Base-by-base conservation (phyloP, 129 eudicot species). In the Rutidosis leptorrhynchoides region DNA sequence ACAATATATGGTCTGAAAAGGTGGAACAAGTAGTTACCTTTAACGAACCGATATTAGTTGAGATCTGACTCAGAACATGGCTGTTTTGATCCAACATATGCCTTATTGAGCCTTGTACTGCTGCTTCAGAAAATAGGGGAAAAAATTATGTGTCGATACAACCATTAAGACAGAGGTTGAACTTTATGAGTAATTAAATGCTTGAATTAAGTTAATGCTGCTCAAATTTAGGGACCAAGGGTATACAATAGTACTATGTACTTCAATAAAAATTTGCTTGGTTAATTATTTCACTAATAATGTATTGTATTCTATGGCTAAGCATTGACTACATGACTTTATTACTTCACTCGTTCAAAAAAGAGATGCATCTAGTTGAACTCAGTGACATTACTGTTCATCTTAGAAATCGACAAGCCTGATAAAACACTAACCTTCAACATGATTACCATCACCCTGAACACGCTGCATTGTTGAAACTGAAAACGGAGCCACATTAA, bases 31-130 rank as follows among this genome's bases (percentile, higher is more conserved):
- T 45, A 56, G 68, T 65, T 62, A 81, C 97, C 95, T 84, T 84
- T 46, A 87, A 79, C 46, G 79, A 60, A 28, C 81, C 68, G 28
- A 90, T 73, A 78, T 90, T 90, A 68, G 75, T 65, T 63, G 88
- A 76, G 64, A 90, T 87, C 71, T 77, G 87, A 65, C 79, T 70
- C 65, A 90, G 80, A 75, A 83, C 82, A 69, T 83, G 92, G 48
- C 40, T 64, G 78, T 90, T 90, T 46, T 83, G 89, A 59, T 87
- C 92, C 81, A 90, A 64, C 26, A 82, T 77, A 73, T 80, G 86
- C 70, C 86, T 76, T 58, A 87, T 64, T 28, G 78, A 78, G 69
- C 87, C 85, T 65, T 65, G 75, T 72, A 85, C 65, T 20, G 82
- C 97, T 90, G 92, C 64, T 67, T 67, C 40, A 67, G 32, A n/a